These are phyloP conservation scores for Umbelopsis ramanniana DNA, from an alignment of 192 early-diverging fungal genomes.

Conservation along the genomic window DNA sequence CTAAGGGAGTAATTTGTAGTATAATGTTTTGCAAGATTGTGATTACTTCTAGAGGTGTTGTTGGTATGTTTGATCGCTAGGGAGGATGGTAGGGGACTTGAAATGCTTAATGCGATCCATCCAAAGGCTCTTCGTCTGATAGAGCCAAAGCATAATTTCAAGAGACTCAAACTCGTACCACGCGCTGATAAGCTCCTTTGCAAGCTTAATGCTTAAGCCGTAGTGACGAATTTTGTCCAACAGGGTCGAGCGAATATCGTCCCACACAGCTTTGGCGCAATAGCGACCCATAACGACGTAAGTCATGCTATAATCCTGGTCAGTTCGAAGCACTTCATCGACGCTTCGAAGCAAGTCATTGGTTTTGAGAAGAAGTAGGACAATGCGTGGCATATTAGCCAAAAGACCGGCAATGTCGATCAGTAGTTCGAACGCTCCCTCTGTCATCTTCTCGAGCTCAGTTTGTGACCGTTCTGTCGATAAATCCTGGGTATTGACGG, in stretches of 20 bases:
- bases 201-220: neutral
- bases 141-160: slow-evolving; percentile 16
- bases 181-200: slow-evolving; percentile 20
- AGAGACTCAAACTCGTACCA: slow-evolving; percentile 36
- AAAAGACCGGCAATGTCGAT: slow-evolving; percentile 80
- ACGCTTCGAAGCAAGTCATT: slow-evolving; percentile 85
- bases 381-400: slow-evolving; percentile 81
- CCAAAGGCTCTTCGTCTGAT: neutral
- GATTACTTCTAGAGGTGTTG: neutral
- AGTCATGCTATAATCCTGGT: slow-evolving; percentile 27
- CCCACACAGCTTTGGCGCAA: slow-evolving; percentile 40
- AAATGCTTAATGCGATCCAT: neutral
- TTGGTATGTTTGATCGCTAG: slow-evolving; percentile 3
- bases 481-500: slow-evolving; percentile 50
- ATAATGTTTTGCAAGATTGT: neutral
- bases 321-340: slow-evolving; percentile 52
- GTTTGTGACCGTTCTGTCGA: slow-evolving; percentile 45
- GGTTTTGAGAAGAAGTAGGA: slow-evolving; percentile 89
- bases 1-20: neutral
- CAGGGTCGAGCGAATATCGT: slow-evolving; percentile 27
- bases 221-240: slow-evolving; percentile 8
- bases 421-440: slow-evolving; percentile 64
- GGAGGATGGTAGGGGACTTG: neutral
- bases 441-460: slow-evolving; percentile 60
- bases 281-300: slow-evolving; percentile 43